phyloP scores from a whole-genome alignment of 2,329 filamentous ascomycete species.

The Domatiomyces catenatus region DNA sequence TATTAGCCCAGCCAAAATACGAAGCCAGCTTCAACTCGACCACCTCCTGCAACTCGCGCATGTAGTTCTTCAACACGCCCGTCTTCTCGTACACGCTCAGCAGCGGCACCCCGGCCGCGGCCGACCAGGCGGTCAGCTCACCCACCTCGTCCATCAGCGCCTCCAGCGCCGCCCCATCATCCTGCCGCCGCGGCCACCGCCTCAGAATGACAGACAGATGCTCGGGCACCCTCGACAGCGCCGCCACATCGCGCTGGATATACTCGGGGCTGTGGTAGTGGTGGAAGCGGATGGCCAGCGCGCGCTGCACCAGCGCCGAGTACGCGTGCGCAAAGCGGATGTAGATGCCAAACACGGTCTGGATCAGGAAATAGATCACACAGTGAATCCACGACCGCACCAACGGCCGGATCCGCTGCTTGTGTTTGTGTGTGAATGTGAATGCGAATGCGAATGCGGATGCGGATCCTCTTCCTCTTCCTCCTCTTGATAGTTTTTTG shows the following conservation, averaged over 20 bases:
- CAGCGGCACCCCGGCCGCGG: constrained; percentile 71
- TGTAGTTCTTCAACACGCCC: constrained; percentile 81
- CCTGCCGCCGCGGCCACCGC: constrained; percentile 52
- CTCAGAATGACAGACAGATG: constrained; percentile 80
- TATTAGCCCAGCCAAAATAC: constrained; percentile 62
- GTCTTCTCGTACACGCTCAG: constrained; percentile 76
- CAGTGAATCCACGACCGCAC: constrained; percentile 30
- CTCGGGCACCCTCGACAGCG: constrained; percentile 57
- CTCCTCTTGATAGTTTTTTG: constrained; percentile 8
- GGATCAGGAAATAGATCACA: constrained; percentile 34
- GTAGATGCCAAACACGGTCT: constrained; percentile 75
- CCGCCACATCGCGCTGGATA: constrained; percentile 72
- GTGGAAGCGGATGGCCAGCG: constrained; percentile 74
- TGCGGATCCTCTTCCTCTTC: neutral
- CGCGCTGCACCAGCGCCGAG: constrained; percentile 59
- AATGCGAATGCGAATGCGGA: too few relatives aligned
- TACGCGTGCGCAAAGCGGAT: constrained; percentile 68
- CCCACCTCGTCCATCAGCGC: constrained; percentile 77
- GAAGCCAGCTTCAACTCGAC: constrained; percentile 65
- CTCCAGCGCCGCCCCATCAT: constrained; percentile 59
- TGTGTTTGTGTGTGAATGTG: constrained; percentile 6
- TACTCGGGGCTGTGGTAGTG: constrained; percentile 91
- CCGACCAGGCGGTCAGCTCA: constrained; percentile 85
- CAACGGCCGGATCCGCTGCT: constrained; percentile 29
- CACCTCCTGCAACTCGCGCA: constrained; percentile 66